Evolutionary conservation across 345 rosid species (phyloP).

Genomic region (Anastatica hierochuntica): DNA sequence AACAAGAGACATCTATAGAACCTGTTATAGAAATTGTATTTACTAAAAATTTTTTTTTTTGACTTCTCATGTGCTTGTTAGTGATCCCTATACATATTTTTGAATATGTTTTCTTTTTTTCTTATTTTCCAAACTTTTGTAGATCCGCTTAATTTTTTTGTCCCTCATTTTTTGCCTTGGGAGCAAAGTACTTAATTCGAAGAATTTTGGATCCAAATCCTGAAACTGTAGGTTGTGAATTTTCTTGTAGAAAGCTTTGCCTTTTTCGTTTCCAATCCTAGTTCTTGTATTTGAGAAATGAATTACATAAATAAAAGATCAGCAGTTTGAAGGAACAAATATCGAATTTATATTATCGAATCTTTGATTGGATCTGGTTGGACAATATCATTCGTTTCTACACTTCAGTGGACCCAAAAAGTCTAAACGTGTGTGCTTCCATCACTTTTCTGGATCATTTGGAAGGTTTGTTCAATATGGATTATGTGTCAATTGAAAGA

Average conservation of each 20-base stretch:
- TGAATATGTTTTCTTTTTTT: constrained; percentile 5
- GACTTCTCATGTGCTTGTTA: not conserved
- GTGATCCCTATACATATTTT: not conserved
- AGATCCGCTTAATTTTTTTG: constrained; percentile 86
- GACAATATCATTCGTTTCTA: too few relatives aligned
- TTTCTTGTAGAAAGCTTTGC: not conserved
- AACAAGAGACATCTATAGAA: not conserved
- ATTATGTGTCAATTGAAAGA: too few relatives aligned
- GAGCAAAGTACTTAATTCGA: constrained; percentile 69
- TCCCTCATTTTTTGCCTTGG: constrained; percentile 86
- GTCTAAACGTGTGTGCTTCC: too few relatives aligned
- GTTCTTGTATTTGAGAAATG: constrained; percentile 3
- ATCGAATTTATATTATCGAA: too few relatives aligned
- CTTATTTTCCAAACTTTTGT: constrained; percentile 8
- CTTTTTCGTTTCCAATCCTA: not conserved
- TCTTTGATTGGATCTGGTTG: too few relatives aligned
- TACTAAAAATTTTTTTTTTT: too few relatives aligned
- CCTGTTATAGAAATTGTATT: not conserved
- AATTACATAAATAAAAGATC: not conserved
- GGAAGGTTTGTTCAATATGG: too few relatives aligned
- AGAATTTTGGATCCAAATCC: constrained; percentile 88
- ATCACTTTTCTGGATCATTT: too few relatives aligned
- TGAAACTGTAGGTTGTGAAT: constrained; percentile 51
- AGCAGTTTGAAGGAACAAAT: not conserved
- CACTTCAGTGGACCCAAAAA: too few relatives aligned